Evolutionary conservation across 129 eudicot species (phyloP).

Genomic region (Centella asiatica): DNA sequence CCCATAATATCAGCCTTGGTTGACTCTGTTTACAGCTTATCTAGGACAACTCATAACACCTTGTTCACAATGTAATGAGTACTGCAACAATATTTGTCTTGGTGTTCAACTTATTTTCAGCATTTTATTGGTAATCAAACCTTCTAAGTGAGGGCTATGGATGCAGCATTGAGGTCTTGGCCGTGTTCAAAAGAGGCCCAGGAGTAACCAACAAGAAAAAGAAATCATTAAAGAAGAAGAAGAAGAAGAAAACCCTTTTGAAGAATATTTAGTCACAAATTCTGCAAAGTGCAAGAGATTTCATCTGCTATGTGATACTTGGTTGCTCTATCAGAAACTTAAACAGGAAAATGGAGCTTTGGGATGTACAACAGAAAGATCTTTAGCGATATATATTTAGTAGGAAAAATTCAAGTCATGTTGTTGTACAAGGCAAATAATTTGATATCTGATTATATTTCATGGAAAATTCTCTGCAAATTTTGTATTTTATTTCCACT

Average conservation of each 20-base stretch:
- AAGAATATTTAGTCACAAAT: slow-evolving; percentile 12
- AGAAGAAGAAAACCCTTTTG: slow-evolving; percentile 15
- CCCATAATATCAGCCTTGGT: too few relatives aligned
- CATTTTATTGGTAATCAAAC: neutral
- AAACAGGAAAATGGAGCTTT: neutral
- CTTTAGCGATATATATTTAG: slow-evolving; percentile 1
- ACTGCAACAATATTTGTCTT: neutral
- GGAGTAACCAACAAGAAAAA: slow-evolving; percentile 37
- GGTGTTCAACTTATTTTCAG: neutral
- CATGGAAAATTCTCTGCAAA: slow-evolving; percentile 3
- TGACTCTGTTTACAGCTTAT: too few relatives aligned
- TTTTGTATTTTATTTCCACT: slow-evolving; percentile 13
- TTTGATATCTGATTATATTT: slow-evolving; percentile 14
- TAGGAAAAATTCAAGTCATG: too few relatives aligned
- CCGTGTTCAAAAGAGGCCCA: slow-evolving; percentile 71
- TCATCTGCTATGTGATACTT: slow-evolving; percentile 1
- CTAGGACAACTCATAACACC: too few relatives aligned
- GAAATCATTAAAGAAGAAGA: slow-evolving; percentile 16
- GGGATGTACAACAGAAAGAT: slow-evolving; percentile 7
- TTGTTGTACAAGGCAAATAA: too few relatives aligned
- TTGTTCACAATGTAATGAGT: too few relatives aligned
- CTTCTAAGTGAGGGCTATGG: slow-evolving; percentile 1
- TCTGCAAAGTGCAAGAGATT: neutral
- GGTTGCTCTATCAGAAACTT: slow-evolving; percentile 2
- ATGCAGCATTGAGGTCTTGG: slow-evolving; percentile 93